Evolutionary conservation across 352 stramenopile genomes (phyloP), one percentile per base, ranked within the genome.

Genomic region (Bremia lactucae): DNA sequence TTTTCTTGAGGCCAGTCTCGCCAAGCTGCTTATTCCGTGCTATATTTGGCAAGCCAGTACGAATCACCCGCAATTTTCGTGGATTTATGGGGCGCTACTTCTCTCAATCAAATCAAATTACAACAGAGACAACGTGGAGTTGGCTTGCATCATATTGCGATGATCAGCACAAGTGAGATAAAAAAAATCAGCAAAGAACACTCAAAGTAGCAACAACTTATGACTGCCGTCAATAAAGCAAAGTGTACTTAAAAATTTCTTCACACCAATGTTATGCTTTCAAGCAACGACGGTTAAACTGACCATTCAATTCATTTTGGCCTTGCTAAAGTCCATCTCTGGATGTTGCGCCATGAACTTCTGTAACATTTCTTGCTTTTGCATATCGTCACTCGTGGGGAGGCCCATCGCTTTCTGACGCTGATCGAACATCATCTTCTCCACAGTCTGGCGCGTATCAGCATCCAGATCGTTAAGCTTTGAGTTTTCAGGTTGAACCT

Each of bases 351-450:
- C 83, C 87, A 99, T 98, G 62, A 99, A 99, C 64, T 98, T 98
- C 46, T 98, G 87, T 36, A 99, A 64, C 43, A 98, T 83, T 28
- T 98, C 94, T 57, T 97, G 81, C 69, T 98, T 98, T 56, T 96
- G 70, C 63, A 97, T 74, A 48, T 99, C 96, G 48, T 99, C 96
- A 39, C 83, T 96, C 6, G 95, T 96, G 1, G 96, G 96, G 28
- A 97, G 65, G 2, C 96, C 96, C 60, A 98, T 74, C 0, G 94
- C 92, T 64, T 99, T 99, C 71, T 99, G 96, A 22, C 87, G 77
- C 62, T 97, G 89, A 52, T 96, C 85, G 52, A 95, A 96, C 96
- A 99, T 99, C 96, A 99, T 99, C 57, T 99, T 99, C 70, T 99
- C 96, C 13, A 99, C 96, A 2, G 96, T 99, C 58, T 98, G 87